Conservation (phyloP, 1,284 basidiomycete species). For the Marasmius oreades region DNA sequence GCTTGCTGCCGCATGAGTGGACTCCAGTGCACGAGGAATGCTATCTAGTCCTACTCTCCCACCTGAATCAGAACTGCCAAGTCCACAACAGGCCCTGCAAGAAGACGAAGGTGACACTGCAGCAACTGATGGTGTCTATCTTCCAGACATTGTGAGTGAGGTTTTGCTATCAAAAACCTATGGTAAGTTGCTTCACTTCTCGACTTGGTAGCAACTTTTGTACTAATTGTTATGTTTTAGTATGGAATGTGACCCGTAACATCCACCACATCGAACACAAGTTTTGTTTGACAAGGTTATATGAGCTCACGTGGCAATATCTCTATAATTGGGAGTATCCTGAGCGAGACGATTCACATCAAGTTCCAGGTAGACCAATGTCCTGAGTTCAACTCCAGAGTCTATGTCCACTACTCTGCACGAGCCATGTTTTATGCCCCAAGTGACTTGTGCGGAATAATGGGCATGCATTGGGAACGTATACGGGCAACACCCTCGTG, state of each 20-base stretch:
- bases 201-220: not conserved
- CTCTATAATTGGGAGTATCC: not conserved
- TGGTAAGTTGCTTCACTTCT: too few species aligned
- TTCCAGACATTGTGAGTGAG: not conserved
- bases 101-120: constrained; percentile 1
- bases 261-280: not conserved
- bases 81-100: not conserved
- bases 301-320: not conserved
- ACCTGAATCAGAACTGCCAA: not conserved
- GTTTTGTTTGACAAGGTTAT: not conserved
- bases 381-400: not conserved
- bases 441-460: constrained; percentile 22
- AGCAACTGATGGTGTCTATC: not conserved
- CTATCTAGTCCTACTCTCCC: not conserved
- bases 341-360: not conserved
- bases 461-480: constrained; percentile 19
- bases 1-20: constrained; percentile 14
- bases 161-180: not conserved
- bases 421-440: constrained; percentile 26
- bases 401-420: constrained; percentile 18
- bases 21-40: constrained; percentile 10
- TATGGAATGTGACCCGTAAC: not conserved
- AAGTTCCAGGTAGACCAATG: not conserved
- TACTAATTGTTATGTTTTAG: not conserved
- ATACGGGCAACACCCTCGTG: constrained; percentile 21